Conservation (phyloP, 2,329 filamentous ascomycete species). For the Neoscytalidium dimidiatum region DNA sequence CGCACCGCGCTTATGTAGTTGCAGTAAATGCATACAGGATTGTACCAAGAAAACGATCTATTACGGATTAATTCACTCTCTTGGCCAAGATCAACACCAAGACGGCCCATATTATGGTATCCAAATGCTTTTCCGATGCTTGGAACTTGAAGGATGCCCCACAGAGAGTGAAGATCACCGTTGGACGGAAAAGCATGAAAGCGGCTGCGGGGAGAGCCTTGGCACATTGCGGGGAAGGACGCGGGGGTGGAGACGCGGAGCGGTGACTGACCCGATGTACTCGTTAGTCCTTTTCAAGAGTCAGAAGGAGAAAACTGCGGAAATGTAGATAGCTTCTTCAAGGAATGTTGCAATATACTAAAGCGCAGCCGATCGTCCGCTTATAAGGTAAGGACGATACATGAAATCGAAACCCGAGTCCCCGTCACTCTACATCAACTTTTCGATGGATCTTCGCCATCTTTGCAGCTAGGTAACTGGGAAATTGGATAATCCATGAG, state of each 20-base stretch:
- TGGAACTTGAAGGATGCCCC: not conserved
- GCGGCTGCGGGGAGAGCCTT: conserved; percentile 6
- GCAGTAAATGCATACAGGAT: not conserved
- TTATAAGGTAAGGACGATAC: too few relatives aligned
- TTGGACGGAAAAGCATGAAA: not conserved
- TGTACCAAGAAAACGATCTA: not conserved
- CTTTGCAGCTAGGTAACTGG: not conserved
- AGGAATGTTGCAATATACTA: too few relatives aligned
- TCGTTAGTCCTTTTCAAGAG: not conserved
- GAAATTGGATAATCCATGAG: not conserved
- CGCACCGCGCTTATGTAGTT: not conserved
- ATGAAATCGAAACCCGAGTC: too few relatives aligned
- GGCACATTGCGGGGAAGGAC: conserved; percentile 12
- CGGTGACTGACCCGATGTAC: not conserved
- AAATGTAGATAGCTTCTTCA: not conserved
- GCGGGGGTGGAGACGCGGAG: not conserved
- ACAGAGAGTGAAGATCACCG: not conserved
- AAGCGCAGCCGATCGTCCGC: too few relatives aligned
- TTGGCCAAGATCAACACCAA: conserved; percentile 4
- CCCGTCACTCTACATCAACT: too few relatives aligned
- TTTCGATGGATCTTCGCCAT: too few relatives aligned
- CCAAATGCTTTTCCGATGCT: not conserved
- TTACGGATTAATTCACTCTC: not conserved
- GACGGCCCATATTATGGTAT: not conserved
- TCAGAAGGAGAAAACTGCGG: not conserved